Conservation (phyloP, 2,329 filamentous ascomycete species). For the Akanthomyces muscarius region DNA sequence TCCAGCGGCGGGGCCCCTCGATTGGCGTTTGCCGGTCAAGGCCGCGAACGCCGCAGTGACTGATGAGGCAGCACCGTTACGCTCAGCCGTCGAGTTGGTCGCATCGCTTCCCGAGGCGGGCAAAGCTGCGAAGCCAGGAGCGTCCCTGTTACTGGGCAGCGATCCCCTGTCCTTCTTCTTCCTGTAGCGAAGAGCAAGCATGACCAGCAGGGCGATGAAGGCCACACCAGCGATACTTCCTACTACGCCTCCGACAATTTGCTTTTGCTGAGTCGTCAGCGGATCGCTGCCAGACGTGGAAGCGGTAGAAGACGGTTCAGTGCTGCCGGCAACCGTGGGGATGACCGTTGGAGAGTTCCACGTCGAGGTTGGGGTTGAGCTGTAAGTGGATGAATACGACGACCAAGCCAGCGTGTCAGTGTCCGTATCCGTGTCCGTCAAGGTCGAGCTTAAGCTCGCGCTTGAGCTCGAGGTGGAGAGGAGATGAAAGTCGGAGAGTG, state of each 20-base stretch:
- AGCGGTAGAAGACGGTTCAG: slow-evolving; percentile 20
- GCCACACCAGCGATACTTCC: slow-evolving; percentile 57
- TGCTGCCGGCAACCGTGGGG: slow-evolving; percentile 22
- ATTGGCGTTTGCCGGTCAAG: slow-evolving; percentile 39
- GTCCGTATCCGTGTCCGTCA: background rate
- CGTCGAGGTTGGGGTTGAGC: slow-evolving; percentile 6
- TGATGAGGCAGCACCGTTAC: slow-evolving; percentile 32
- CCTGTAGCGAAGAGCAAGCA: slow-evolving; percentile 54
- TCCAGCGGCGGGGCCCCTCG: background rate
- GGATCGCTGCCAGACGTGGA: slow-evolving; percentile 20
- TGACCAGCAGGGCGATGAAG: slow-evolving; percentile 49
- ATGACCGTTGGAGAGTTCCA: slow-evolving; percentile 20
- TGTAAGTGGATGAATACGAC: slow-evolving; percentile 7
- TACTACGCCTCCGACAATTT: slow-evolving; percentile 53
- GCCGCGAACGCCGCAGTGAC: slow-evolving; percentile 48
- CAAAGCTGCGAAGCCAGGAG: slow-evolving; percentile 22
- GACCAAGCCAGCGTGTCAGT: background rate
- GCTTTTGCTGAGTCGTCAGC: slow-evolving; percentile 33
- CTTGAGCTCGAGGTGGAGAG: background rate
- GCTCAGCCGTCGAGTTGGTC: slow-evolving; percentile 42
- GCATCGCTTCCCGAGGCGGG: slow-evolving; percentile 23
- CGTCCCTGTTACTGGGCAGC: slow-evolving; percentile 24
- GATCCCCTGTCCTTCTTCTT: slow-evolving; percentile 39
- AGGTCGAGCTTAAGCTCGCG: background rate
- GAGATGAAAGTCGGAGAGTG: background rate